These are phyloP conservation scores for Candida sanyaensis DNA, from an alignment of 1,139 yeast species.

Conservation along the genomic window DNA sequence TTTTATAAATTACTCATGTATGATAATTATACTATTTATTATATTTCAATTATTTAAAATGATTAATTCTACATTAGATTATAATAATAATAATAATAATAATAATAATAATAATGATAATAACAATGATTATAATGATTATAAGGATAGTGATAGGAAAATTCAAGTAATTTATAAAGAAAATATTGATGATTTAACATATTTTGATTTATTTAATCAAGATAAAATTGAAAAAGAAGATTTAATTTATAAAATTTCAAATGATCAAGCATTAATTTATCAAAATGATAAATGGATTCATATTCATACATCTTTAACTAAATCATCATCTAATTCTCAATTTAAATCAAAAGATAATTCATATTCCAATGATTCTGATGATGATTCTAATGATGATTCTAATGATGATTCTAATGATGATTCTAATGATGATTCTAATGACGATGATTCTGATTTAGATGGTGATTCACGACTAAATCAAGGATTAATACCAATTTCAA, in stretches of 20 bases:
- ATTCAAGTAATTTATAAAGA: background rate
- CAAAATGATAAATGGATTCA: constrained; percentile 4
- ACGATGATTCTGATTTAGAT: background rate
- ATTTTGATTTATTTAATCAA: background rate
- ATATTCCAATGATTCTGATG: background rate
- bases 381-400: background rate
- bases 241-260: constrained; percentile 1
- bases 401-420: too few relatives aligned
- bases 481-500: constrained; percentile 12
- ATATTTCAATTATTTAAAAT: background rate
- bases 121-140: too few relatives aligned
- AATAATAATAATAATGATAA: background rate
- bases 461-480: background rate
- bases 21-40: background rate
- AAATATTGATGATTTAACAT: background rate
- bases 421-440: too few relatives aligned
- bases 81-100: background rate
- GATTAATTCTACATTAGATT: background rate
- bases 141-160: background rate
- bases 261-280: constrained; percentile 4
- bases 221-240: background rate
- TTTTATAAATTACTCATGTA: background rate
- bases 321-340: background rate
- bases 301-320: background rate
- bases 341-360: background rate